Evolutionary conservation across 768 basidiomycete genomes (phyloP).

Genomic region (Infundibulicybe gibba): DNA sequence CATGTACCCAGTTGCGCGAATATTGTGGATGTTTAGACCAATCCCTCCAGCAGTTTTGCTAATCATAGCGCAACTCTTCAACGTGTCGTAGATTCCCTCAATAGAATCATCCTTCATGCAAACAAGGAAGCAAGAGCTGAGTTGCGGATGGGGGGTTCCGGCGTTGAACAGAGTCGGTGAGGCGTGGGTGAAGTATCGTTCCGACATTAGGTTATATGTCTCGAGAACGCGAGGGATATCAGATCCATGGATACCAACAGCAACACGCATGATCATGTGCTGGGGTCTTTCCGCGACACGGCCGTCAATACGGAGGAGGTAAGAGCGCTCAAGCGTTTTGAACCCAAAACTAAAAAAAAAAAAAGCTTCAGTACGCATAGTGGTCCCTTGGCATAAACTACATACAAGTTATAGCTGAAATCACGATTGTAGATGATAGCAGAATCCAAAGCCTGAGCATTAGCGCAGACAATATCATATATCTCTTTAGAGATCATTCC

Average conservation of each 20-base stretch:
- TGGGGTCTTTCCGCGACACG: constrained; percentile 97
- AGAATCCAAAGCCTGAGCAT: constrained; percentile 82
- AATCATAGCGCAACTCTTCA: constrained; percentile 98
- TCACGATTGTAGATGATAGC: constrained; percentile 98
- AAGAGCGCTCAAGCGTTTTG: constrained; percentile 98
- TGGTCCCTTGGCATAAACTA: constrained; percentile 6
- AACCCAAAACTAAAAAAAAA: constrained; percentile 96
- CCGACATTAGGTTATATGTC: constrained; percentile 96
- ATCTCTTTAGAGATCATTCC: constrained; percentile 91
- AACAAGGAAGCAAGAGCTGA: constrained; percentile 96
- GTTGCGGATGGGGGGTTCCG: constrained; percentile 92
- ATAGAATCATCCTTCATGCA: constrained; percentile 99
- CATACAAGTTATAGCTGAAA: constrained; percentile 94
- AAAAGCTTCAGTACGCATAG: background rate
- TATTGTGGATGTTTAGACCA: constrained; percentile 93
- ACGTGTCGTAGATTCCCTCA: constrained; percentile 97
- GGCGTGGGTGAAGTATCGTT: constrained; percentile 97
- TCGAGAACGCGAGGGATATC: constrained; percentile 88
- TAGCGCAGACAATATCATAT: constrained; percentile 76
- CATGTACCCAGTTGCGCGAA: constrained; percentile 87
- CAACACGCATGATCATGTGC: constrained; percentile 99
- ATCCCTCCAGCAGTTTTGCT: constrained; percentile 99
- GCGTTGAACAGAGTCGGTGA: constrained; percentile 98
- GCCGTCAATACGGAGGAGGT: constrained; percentile 91
- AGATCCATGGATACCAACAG: constrained; percentile 91